A percentile compares a stretch with the other conserved stretches of the same genome.
phyloP scores from a whole-genome alignment of 495 filamentous ascomycete species.

The Trichoderma orchidacearum region DNA sequence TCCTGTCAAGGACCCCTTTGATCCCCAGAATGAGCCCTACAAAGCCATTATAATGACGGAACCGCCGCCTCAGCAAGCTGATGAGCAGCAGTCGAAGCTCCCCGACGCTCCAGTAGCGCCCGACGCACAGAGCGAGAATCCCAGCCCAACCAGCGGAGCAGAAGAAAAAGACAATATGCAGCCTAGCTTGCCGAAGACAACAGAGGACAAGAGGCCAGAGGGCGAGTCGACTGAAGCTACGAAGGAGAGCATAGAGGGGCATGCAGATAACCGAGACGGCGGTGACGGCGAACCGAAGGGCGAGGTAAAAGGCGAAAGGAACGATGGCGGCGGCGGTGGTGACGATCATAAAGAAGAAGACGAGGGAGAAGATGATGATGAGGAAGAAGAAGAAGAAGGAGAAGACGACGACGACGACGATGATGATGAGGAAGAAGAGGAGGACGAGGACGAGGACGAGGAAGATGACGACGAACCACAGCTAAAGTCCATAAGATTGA shows the following conservation, averaged over 20 bases:
- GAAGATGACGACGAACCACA: conserved; percentile 92
- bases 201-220: not conserved
- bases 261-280: not conserved
- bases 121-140: not conserved
- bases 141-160: not conserved
- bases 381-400: conserved; percentile 7
- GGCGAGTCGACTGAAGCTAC: not conserved
- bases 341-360: not conserved
- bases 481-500: conserved; percentile 82
- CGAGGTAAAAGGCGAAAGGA: not conserved
- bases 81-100: not conserved
- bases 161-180: not conserved
- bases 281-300: not conserved
- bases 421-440: conserved; percentile 31
- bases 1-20: not conserved
- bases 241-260: not conserved
- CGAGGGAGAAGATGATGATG: conserved; percentile 3
- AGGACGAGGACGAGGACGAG: conserved; percentile 62
- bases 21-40: not conserved
- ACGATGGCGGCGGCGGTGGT: not conserved
- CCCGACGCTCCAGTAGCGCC: not conserved
- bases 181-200: no score
- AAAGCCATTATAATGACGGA: conserved; percentile 1
- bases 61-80: not conserved
- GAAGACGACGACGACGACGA: conserved; percentile 18